Evolutionary conservation across 2,329 filamentous ascomycete species (phyloP), one percentile per base, ranked within the genome.

Genomic region (Lachnellula subtilissima): DNA sequence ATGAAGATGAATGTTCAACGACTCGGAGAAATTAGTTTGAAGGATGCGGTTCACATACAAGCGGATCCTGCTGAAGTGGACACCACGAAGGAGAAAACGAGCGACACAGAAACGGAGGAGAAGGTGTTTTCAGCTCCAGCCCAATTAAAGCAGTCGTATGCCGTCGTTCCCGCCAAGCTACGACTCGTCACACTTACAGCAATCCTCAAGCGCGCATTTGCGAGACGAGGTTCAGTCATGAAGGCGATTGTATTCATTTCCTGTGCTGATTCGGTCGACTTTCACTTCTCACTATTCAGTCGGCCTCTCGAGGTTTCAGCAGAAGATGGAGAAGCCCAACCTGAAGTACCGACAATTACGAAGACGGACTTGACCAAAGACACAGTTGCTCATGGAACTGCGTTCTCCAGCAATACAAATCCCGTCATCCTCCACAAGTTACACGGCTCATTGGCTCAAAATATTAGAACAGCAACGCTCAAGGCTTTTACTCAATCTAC

Each of bases 1-100:
- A 89, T 99, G 86, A 97, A 97, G 75, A 92, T 96, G 85, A 94
- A 93, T 65, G 94, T 97, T 1, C 92, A 97, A 70, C 88, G 88
- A 64, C 77, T 99, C 5, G 92, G 93, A 43, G 91, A 97, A 69
- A 96, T 97, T 74, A 96, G 91, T 76, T 77, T 99, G 70, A 92
- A 95, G 65, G 91, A 97, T 66, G 92, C 94, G 0, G 82, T 91
- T 1, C 91, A 96, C 69, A 87, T 99, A 64, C 87, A 90, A 52
- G 86, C 88, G 0, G 82, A 87, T 59, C 75, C 77, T 17, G 62
- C 67, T 5, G 72, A 74, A 2, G 71, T 73, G 5, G 78, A 83
- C 23, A 76, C 80, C 35, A 82, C 82, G 63, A 75, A 75, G 19
- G 71, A 76, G 5, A 73, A 74, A n/a, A 76, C 79, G 1, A 70